Evolutionary conservation across 2,329 filamentous ascomycete species (phyloP).

Genomic region (Aspergillus viridinutans): DNA sequence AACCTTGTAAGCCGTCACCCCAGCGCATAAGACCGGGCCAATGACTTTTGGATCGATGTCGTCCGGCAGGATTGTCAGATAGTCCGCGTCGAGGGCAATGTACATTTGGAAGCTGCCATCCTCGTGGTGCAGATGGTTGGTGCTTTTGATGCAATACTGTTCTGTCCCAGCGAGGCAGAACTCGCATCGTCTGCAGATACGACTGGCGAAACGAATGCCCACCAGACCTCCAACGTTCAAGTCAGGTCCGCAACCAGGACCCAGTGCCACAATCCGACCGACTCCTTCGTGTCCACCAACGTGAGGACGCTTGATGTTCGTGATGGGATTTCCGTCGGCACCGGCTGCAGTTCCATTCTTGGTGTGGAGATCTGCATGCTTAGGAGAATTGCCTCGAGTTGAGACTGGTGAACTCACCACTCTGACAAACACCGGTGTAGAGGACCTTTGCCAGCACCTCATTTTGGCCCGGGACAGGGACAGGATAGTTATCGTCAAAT

Average conservation of each 20-base stretch:
- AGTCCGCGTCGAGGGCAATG: slow-evolving; percentile 42
- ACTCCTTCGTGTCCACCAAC: slow-evolving; percentile 47
- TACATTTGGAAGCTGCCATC: slow-evolving; percentile 46
- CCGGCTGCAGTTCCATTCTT: slow-evolving; percentile 38
- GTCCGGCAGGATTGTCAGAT: slow-evolving; percentile 41
- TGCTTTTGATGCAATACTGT: slow-evolving; percentile 40
- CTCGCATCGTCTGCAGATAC: slow-evolving; percentile 42
- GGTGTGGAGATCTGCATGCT: slow-evolving; percentile 36
- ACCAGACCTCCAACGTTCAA: slow-evolving; percentile 39
- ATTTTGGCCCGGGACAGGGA: slow-evolving; percentile 35
- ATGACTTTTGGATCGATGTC: slow-evolving; percentile 40
- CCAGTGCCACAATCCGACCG: slow-evolving; percentile 39
- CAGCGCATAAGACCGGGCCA: slow-evolving; percentile 44
- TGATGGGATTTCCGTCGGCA: slow-evolving; percentile 39
- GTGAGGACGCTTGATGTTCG: slow-evolving; percentile 43
- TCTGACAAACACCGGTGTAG: slow-evolving; percentile 45
- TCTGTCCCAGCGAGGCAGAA: slow-evolving; percentile 41
- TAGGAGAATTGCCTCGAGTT: background rate
- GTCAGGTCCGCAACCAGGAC: slow-evolving; percentile 31
- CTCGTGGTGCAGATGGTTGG: slow-evolving; percentile 45
- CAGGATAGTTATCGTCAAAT: slow-evolving; percentile 41
- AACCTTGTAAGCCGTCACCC: slow-evolving; percentile 44
- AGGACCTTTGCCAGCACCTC: slow-evolving; percentile 45
- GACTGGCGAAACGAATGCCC: slow-evolving; percentile 42
- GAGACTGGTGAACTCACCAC: slow-evolving; percentile 26